phyloP scores from a whole-genome alignment of 2,329 filamentous ascomycete species.

The Fusarium miscanthi region DNA sequence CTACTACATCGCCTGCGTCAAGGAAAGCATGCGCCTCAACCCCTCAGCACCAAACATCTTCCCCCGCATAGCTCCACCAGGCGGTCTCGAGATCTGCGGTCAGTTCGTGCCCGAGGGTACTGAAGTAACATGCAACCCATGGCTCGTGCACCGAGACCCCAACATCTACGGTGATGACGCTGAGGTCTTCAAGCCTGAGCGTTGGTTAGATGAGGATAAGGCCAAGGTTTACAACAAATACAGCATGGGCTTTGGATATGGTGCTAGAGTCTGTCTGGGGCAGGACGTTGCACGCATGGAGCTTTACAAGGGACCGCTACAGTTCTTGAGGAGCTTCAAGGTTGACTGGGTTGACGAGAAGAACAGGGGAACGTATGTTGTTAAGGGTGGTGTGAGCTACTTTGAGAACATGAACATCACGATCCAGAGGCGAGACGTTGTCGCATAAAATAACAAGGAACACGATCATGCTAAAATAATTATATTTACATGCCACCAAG shows the following conservation, averaged over 20 bases:
- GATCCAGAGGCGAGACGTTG: slow-evolving; percentile 9
- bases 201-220: slow-evolving; percentile 52
- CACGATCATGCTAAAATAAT: accelerated
- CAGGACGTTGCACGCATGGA: slow-evolving; percentile 58
- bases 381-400: slow-evolving; percentile 36
- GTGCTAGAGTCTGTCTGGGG: slow-evolving; percentile 57
- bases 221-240: slow-evolving; percentile 46
- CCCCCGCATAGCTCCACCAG: slow-evolving; percentile 59
- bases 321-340: slow-evolving; percentile 32
- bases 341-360: slow-evolving; percentile 14
- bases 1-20: slow-evolving; percentile 65
- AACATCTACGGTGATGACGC: slow-evolving; percentile 49
- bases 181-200: slow-evolving; percentile 53
- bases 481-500: accelerated
- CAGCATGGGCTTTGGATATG: slow-evolving; percentile 53
- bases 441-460: background rate
- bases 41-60: slow-evolving; percentile 61
- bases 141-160: slow-evolving; percentile 50
- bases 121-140: slow-evolving; percentile 51
- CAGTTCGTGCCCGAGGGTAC: slow-evolving; percentile 48
- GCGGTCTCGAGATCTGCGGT: slow-evolving; percentile 55
- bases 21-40: slow-evolving; percentile 64
- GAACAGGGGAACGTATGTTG: slow-evolving; percentile 23
- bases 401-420: slow-evolving; percentile 31
- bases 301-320: slow-evolving; percentile 45